These are phyloP conservation scores for Tolypocladium ophioglossoides DNA, from an alignment of 2,329 filamentous ascomycete genomes.

Conservation along the genomic window DNA sequence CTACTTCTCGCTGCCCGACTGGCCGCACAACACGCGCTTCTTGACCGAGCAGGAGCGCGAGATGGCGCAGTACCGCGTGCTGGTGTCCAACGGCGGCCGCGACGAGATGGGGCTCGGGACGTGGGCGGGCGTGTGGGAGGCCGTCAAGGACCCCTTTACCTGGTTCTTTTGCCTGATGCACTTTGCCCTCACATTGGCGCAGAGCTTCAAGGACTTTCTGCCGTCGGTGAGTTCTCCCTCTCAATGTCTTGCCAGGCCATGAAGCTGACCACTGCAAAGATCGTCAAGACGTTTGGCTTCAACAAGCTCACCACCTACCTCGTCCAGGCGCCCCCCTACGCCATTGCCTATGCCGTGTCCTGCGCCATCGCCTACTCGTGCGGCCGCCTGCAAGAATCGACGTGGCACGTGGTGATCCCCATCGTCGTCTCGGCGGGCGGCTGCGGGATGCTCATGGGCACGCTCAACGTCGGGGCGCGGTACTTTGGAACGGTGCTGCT, in stretches of 20 bases:
- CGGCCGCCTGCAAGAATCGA: conserved; percentile 21
- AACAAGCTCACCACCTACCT: conserved; percentile 22
- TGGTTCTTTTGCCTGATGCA: conserved; percentile 29
- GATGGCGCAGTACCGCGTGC: conserved; percentile 22
- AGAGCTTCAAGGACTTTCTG: conserved; percentile 29
- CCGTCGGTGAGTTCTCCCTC: conserved; percentile 26
- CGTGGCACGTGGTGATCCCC: conserved; percentile 27
- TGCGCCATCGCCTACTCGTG: conserved; percentile 24
- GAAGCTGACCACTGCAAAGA: conserved; percentile 2
- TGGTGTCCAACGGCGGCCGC: conserved; percentile 23
- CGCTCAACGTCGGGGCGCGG: conserved; percentile 26
- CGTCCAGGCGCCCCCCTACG: conserved; percentile 28
- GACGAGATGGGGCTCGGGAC: conserved; percentile 22
- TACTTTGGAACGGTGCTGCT: conserved; percentile 31
- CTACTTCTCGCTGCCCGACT: conserved; percentile 23
- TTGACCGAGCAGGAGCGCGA: conserved; percentile 23
- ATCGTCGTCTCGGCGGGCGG: conserved; percentile 24
- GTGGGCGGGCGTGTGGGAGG: conserved; percentile 23
- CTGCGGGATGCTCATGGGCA: conserved; percentile 28
- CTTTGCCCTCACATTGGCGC: conserved; percentile 31
- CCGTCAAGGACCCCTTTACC: conserved; percentile 24
- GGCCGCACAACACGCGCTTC: conserved; percentile 20
- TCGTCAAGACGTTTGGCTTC: conserved; percentile 17
- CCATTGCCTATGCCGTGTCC: conserved; percentile 26
- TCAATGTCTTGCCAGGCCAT: too few relatives aligned